Evolutionary conservation across 31 red algal species (phyloP).

Genomic region (Endocladia muricata): DNA sequence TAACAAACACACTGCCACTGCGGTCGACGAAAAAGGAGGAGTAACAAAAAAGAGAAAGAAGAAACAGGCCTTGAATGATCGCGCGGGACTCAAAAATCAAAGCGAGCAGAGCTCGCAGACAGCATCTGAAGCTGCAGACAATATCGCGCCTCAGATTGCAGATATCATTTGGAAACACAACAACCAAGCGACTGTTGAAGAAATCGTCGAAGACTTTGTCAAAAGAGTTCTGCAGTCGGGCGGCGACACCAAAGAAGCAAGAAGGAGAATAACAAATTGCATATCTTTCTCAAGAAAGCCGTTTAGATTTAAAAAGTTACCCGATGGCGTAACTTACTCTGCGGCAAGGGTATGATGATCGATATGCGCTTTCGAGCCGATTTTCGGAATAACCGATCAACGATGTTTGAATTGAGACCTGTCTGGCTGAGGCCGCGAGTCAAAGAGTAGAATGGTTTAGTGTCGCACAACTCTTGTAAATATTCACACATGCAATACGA

Average conservation of each 20-base stretch:
- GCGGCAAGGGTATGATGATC: too few species aligned
- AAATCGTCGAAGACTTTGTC: slow-evolving; percentile 24
- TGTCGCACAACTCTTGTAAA: too few species aligned
- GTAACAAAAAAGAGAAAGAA: slow-evolving; percentile 49
- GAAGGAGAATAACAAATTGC: slow-evolving; percentile 32
- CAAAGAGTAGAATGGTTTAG: too few species aligned
- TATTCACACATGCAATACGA: too few species aligned
- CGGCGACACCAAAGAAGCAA: slow-evolving; percentile 19
- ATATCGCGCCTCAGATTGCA: slow-evolving; percentile 30
- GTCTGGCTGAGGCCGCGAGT: too few species aligned
- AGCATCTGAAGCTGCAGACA: slow-evolving; percentile 20
- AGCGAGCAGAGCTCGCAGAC: not conserved
- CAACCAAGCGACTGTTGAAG: slow-evolving; percentile 32
- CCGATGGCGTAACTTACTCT: slow-evolving; percentile 31
- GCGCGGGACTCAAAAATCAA: slow-evolving; percentile 4
- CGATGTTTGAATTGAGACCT: too few species aligned
- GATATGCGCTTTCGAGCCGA: too few species aligned
- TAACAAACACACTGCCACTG: slow-evolving; percentile 12
- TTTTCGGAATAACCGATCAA: too few species aligned
- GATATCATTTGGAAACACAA: slow-evolving; percentile 45
- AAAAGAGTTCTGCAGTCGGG: slow-evolving; percentile 6
- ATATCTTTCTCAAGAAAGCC: slow-evolving; percentile 36
- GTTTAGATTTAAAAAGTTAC: slow-evolving; percentile 16
- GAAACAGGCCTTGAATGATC: slow-evolving; percentile 20
- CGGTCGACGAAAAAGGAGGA: slow-evolving; percentile 18